A percentile compares a stretch with the other conserved stretches of the same genome.
Conservation (phyloP, 164 flowering plant genomes). For the Annona cherimola region DNA sequence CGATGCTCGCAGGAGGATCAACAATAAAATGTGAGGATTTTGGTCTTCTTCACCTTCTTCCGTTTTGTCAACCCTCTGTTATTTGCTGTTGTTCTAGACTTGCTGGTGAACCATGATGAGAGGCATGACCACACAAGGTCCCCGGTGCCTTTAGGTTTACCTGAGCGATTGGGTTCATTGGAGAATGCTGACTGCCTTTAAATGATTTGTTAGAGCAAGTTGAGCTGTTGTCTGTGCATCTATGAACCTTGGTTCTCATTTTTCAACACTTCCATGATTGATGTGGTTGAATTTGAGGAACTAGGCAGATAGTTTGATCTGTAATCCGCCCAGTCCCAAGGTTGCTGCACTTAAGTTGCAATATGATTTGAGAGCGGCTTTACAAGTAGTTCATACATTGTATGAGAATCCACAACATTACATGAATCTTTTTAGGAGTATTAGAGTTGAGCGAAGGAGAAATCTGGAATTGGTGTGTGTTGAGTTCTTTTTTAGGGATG, state of each 20-base stretch:
- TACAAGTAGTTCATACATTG: neutral
- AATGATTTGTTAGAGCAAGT: neutral
- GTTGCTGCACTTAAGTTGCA: neutral
- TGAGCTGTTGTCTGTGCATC: neutral
- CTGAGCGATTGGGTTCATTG: neutral
- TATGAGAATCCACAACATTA: too few relatives aligned
- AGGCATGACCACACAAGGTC: neutral
- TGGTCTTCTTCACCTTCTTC: neutral
- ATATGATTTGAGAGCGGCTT: neutral
- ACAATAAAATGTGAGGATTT: conserved; percentile 19
- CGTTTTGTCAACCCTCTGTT: neutral
- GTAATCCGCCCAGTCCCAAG: neutral
- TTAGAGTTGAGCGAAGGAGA: neutral
- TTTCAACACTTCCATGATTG: neutral
- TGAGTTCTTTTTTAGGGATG: neutral
- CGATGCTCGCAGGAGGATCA: conserved; percentile 19
- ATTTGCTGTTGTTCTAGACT: neutral
- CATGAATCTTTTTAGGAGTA: neutral
- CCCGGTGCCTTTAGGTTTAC: neutral
- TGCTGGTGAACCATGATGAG: neutral
- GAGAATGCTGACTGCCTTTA: neutral
- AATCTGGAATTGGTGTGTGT: neutral
- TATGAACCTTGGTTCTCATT: neutral
- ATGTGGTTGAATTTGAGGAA: neutral
- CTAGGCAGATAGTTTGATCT: neutral